These are phyloP conservation scores for Metschnikowia kofuensis DNA, from an alignment of 805 yeast species.

Conservation along the genomic window DNA sequence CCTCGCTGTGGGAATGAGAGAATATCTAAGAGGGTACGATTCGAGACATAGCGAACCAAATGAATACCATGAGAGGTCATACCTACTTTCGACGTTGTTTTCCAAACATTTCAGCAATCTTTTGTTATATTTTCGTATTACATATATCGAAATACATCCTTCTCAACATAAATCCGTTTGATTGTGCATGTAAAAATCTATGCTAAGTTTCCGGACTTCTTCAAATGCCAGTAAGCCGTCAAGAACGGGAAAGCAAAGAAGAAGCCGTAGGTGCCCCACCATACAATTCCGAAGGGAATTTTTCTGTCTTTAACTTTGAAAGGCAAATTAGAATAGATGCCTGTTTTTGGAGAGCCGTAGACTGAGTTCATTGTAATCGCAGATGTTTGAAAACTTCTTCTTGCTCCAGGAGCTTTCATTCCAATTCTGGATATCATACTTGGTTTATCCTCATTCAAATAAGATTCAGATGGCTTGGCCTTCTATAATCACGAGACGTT, in stretches of 20 bases:
- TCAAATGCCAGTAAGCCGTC: constrained; percentile 75
- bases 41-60: constrained; percentile 15
- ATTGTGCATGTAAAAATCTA: constrained; percentile 5
- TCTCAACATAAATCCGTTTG: neutral
- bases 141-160: too few relatives aligned
- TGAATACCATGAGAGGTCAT: too few relatives aligned
- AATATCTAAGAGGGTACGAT: constrained; percentile 32
- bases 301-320: constrained; percentile 92
- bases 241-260: constrained; percentile 61
- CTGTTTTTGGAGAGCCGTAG: constrained; percentile 45
- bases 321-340: constrained; percentile 90
- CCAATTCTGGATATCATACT: constrained; percentile 27
- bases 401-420: constrained; percentile 17
- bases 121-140: too few relatives aligned
- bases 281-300: constrained; percentile 81
- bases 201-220: constrained; percentile 67
- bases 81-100: too few relatives aligned
- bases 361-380: constrained; percentile 34
- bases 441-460: neutral
- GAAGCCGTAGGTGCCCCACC: constrained; percentile 63
- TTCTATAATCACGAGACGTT: neutral
- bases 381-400: constrained; percentile 47
- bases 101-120: too few relatives aligned
- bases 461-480: neutral
- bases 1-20: constrained; percentile 13